Percentiles rank a stretch among this genome's conserved stretches.
phyloP scores from a whole-genome alignment of 139 green algal species.

The Chlorella sp. region DNA sequence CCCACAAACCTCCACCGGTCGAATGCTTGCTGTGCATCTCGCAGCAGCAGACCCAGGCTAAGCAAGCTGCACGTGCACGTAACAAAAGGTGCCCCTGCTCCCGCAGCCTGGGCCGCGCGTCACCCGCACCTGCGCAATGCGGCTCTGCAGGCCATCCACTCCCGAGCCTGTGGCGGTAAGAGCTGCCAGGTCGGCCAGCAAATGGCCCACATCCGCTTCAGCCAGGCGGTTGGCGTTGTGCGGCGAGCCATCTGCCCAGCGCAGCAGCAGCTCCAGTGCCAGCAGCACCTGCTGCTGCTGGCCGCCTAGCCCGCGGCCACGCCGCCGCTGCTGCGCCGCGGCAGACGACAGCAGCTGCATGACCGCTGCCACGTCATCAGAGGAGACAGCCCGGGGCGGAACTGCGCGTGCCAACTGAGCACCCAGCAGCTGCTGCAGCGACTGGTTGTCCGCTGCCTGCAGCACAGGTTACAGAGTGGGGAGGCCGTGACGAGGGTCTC shows the following conservation, averaged over 20 bases:
- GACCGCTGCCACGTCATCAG: background rate
- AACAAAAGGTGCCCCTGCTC: too few relatives aligned
- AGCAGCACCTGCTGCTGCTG: constrained; percentile 16
- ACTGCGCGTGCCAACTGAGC: background rate
- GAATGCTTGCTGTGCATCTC: too few relatives aligned
- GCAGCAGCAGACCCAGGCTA: too few relatives aligned
- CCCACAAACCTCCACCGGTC: too few relatives aligned
- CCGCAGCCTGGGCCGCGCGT: background rate
- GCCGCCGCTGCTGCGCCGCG: background rate
- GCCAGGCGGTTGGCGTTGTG: constrained; percentile 60
- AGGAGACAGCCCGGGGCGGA: background rate
- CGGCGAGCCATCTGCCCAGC: constrained; percentile 51
- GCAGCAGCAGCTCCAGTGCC: constrained; percentile 40
- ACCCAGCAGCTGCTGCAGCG: constrained; percentile 9
- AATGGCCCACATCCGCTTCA: constrained; percentile 41
- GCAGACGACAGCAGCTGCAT: background rate
- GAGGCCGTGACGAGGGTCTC: too few relatives aligned
- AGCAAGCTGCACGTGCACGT: too few relatives aligned
- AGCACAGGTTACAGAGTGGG: background rate
- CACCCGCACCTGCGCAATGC: constrained; percentile 2
- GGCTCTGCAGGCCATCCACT: constrained; percentile 6
- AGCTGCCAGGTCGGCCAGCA: constrained; percentile 37
- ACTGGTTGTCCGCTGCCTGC: background rate
- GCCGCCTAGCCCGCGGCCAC: background rate
- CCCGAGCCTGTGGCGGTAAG: background rate